These are phyloP conservation scores for Colletotrichum destructivum DNA, from an alignment of 2,329 filamentous ascomycete genomes.

Conservation along the genomic window DNA sequence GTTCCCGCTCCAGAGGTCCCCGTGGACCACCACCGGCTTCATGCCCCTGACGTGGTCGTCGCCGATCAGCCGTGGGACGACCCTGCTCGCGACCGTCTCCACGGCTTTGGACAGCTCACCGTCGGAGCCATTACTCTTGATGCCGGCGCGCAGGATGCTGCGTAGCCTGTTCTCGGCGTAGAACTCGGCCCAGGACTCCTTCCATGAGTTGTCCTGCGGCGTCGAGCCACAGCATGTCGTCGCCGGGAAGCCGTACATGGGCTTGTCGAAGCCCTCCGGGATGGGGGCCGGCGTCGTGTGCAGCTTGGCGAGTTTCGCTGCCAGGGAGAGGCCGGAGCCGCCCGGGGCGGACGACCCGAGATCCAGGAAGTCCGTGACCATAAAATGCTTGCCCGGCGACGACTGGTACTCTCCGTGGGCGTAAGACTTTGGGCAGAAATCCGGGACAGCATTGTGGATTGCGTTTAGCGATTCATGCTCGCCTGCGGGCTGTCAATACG, in stretches of 20 bases:
- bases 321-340: constrained; percentile 72
- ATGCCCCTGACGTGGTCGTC: constrained; percentile 76
- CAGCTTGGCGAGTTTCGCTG: constrained; percentile 82
- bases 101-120: constrained; percentile 73
- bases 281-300: constrained; percentile 82
- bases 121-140: constrained; percentile 76
- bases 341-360: constrained; percentile 62
- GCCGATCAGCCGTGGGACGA: constrained; percentile 84
- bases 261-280: constrained; percentile 69
- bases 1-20: constrained; percentile 96
- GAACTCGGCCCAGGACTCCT: constrained; percentile 85
- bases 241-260: constrained; percentile 87
- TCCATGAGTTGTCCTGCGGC: constrained; percentile 83
- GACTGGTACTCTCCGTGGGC: constrained; percentile 76
- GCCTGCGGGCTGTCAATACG: constrained; percentile 63
- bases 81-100: constrained; percentile 71
- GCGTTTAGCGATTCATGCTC: constrained; percentile 89
- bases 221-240: constrained; percentile 91
- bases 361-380: constrained; percentile 86
- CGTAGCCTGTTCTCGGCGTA: constrained; percentile 84
- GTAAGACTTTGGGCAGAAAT: constrained; percentile 82
- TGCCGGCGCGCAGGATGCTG: constrained; percentile 71
- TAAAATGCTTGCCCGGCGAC: constrained; percentile 67
- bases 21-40: constrained; percentile 87
- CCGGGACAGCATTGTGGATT: constrained; percentile 79